Base-by-base conservation (phyloP, 2,329 filamentous ascomycete genomes). In the Monilinia fructicola region DNA sequence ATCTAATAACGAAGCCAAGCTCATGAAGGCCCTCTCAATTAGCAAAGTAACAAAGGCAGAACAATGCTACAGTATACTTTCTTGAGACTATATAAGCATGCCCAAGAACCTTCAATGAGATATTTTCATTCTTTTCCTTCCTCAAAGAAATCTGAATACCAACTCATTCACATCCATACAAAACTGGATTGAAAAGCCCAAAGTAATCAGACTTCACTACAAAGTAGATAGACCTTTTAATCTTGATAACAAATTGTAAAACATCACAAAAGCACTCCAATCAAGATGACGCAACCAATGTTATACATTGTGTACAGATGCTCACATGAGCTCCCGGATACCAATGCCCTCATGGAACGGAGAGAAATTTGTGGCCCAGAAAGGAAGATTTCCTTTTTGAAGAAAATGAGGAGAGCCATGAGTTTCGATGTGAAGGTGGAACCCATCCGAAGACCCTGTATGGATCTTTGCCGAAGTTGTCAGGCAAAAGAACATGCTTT, bases 271-370 rank as follows among this genome's bases (percentile, higher is more conserved):
- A 16, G 1, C 1, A 16, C 7, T 18, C 7, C 16, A 5, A 14
- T 7, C n/a, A 6, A n/a, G 18, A 60, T 60, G 56, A 12, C 4
- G 10, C 5, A 31, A 18, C 21, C 42, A 1, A 35, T 4, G 42
- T 21, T 46, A 3, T 2, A 35, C 12, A 26, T 60, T 35, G 56
- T 60, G 42, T 60, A 60, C 56, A n/a, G 3, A 16, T 60, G 56
- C 44, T 35, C 56, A 23, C 56, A 60, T 7, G 56, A 60, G 28
- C 12, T 48, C 14, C 26, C 56, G 3, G 56, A 60, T 3, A 60
- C 56, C 3, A 2, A 60, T 1, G 44, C 12, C 6, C 31, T n/a
- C 28, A 1, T 23, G 21, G 21, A 60, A 23, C 42, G 18, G 3
- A 23, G 46, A 4, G 11, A 50, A 10, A 11, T 12, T 4, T 2